phyloP scores from a whole-genome alignment of 352 stramenopile species.

The Pythium brachiatum region DNA sequence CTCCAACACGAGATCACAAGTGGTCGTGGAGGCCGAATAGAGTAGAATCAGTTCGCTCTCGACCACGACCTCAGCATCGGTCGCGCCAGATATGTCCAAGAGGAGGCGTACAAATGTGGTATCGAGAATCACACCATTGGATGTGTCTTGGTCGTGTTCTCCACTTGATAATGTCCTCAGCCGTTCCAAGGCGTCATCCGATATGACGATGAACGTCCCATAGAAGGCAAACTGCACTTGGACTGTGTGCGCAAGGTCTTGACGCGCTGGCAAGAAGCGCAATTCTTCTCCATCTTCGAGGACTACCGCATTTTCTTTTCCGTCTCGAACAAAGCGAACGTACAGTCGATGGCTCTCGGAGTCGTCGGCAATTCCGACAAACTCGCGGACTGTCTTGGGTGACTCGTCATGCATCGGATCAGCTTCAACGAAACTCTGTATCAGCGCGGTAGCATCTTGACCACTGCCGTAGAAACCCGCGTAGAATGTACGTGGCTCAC shows the following conservation, averaged over 20 bases:
- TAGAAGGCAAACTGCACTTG: constrained; percentile 49
- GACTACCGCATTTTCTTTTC: constrained; percentile 2
- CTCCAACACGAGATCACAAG: constrained; percentile 23
- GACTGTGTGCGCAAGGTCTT: background rate
- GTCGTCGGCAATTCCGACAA: background rate
- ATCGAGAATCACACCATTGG: constrained; percentile 10
- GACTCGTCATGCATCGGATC: background rate
- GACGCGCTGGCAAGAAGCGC: background rate
- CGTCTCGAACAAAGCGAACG: background rate
- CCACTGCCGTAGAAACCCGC: constrained; percentile 41
- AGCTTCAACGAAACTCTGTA: constrained; percentile 11
- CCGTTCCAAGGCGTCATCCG: constrained; percentile 23
- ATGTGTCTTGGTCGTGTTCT: constrained; percentile 4
- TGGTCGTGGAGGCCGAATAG: constrained; percentile 14
- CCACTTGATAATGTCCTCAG: constrained; percentile 22
- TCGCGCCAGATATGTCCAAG: background rate
- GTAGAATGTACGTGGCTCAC: constrained; percentile 28
- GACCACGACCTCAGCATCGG: background rate
- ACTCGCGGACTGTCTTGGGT: background rate
- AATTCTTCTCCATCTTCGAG: constrained; percentile 35
- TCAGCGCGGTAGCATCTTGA: constrained; percentile 34
- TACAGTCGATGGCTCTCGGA: background rate
- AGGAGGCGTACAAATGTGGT: constrained; percentile 12
- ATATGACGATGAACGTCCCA: constrained; percentile 46
- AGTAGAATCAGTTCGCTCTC: constrained; percentile 19